Evolutionary conservation across 169 alveolate species (phyloP).

Genomic region (Eimeria tenella): DNA sequence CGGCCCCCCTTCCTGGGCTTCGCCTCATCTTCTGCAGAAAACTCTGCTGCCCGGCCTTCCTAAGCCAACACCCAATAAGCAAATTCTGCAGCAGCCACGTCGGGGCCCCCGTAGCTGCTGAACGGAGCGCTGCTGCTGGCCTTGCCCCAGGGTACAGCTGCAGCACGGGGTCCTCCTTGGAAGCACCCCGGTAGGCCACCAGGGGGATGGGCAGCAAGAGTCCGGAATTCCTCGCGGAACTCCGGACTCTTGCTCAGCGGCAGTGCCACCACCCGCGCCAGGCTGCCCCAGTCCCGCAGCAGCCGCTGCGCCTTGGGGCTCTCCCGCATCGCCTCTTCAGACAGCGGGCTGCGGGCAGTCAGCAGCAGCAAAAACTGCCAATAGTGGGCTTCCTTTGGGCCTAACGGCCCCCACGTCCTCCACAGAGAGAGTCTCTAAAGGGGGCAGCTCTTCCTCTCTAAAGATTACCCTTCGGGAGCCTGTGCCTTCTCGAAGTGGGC

Average conservation of each 20-base stretch:
- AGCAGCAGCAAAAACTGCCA: constrained; percentile 1
- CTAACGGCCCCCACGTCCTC: background rate
- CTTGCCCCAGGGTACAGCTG: background rate
- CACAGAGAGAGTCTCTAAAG: background rate
- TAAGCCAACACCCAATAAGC: constrained; percentile 32
- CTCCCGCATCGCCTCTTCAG: constrained; percentile 58
- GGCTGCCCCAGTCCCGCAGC: background rate
- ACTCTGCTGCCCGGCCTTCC: background rate
- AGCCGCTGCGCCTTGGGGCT: constrained; percentile 20
- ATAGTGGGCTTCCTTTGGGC: background rate
- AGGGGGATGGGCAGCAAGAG: background rate
- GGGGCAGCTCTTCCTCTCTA: background rate
- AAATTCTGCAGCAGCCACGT: constrained; percentile 9
- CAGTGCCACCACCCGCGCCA: background rate
- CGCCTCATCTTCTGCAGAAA: background rate
- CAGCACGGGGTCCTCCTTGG: background rate
- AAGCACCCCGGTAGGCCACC: no score
- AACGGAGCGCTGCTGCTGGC: background rate
- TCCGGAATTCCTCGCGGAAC: background rate
- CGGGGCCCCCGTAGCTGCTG: background rate
- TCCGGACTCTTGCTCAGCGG: background rate
- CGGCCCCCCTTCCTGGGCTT: background rate
- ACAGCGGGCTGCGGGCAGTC: constrained; percentile 30
- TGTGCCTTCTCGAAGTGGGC: no score
- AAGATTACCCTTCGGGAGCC: background rate